phyloP scores from a whole-genome alignment of 768 basidiomycete genomes.

The Hypholoma fasciculare region DNA sequence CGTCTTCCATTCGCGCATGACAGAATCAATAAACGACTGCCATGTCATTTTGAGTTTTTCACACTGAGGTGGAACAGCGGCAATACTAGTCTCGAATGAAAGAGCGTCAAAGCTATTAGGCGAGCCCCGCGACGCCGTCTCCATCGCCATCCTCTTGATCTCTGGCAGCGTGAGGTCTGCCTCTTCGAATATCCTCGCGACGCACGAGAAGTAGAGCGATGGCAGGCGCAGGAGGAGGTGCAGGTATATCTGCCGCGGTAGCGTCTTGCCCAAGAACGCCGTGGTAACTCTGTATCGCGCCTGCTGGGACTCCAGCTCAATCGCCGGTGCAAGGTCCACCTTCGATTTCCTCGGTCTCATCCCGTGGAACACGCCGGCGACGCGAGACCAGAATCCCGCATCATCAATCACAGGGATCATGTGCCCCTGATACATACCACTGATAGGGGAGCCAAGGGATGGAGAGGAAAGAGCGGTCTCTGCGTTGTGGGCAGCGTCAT shows the following conservation, averaged over 20 bases:
- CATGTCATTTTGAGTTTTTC: slow-evolving; percentile 25
- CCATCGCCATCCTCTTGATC: slow-evolving; percentile 39
- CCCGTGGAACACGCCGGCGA: not conserved
- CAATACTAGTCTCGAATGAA: slow-evolving; percentile 2
- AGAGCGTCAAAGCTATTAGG: not conserved
- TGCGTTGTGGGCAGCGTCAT: not conserved
- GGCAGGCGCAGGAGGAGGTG: slow-evolving; percentile 49
- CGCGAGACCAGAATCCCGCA: not conserved
- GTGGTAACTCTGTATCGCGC: not conserved
- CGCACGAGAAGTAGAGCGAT: slow-evolving; percentile 65
- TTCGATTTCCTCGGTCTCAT: not conserved
- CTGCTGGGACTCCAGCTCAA: not conserved
- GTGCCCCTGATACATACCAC: no score
- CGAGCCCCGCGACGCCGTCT: slow-evolving; percentile 11
- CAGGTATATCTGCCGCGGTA: slow-evolving; percentile 32
- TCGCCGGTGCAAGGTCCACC: not conserved
- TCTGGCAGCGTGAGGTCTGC: slow-evolving; percentile 62
- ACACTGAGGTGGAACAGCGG: slow-evolving; percentile 12
- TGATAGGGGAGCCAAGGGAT: not conserved
- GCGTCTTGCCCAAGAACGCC: slow-evolving; percentile 26
- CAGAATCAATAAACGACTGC: slow-evolving; percentile 28
- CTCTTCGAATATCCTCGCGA: slow-evolving; percentile 62
- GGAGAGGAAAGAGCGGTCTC: not conserved
- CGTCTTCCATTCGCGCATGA: slow-evolving; percentile 36
- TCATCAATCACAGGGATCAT: not conserved